Evolutionary conservation across 1,284 basidiomycete species (phyloP).

Genomic region (Pseudozyma tsukubaensis): DNA sequence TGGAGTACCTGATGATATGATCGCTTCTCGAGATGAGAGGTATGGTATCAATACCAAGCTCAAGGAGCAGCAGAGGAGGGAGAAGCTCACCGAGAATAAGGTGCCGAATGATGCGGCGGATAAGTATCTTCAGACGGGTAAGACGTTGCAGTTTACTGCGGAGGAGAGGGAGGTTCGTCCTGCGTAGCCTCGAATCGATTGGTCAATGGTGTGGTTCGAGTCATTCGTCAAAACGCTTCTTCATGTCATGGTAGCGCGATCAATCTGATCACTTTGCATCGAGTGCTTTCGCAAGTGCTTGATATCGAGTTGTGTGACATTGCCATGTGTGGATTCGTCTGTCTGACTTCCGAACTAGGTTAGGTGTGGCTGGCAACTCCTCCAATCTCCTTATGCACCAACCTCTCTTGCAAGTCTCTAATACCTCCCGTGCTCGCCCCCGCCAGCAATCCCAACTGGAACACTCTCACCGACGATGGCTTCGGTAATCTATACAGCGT

Average conservation of each 20-base stretch:
- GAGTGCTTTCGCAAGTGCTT: not conserved
- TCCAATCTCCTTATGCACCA: constrained; percentile 37
- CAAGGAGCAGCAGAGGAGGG: constrained; percentile 29
- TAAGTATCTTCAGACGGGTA: constrained; percentile 29
- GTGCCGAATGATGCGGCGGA: constrained; percentile 33
- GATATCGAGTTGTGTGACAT: not conserved
- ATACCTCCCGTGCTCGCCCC: constrained; percentile 45
- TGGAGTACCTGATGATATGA: constrained; percentile 11
- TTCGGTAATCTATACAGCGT: constrained; percentile 43
- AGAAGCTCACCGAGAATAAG: constrained; percentile 18
- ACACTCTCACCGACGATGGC: constrained; percentile 25
- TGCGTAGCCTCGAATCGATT: not conserved
- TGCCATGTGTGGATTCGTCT: not conserved
- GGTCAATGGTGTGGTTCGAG: too few species aligned
- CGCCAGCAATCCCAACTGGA: constrained; percentile 42
- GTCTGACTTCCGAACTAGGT: not conserved
- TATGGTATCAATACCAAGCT: constrained; percentile 34
- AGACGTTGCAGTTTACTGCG: constrained; percentile 24
- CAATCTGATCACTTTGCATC: not conserved
- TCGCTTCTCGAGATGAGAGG: constrained; percentile 18
- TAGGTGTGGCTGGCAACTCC: constrained; percentile 46
- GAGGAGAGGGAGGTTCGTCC: constrained; percentile 19
- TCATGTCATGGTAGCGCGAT: too few species aligned
- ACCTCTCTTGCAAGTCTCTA: constrained; percentile 36
- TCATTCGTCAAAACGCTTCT: too few species aligned